Conservation (phyloP, 768 basidiomycete genomes). For the Podaxis sp. region DNA sequence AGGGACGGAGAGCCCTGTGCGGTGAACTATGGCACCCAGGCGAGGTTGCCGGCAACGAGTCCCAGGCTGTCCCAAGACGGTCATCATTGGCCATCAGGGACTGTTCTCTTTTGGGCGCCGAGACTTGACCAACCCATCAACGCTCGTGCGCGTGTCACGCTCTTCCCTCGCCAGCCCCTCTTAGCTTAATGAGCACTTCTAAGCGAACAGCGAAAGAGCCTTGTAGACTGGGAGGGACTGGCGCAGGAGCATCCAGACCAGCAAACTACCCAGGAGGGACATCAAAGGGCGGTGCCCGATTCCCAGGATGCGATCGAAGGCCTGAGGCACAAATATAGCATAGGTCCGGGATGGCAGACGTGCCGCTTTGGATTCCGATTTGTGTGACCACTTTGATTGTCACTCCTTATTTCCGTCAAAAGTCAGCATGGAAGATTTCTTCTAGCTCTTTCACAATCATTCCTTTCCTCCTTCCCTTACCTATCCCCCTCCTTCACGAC, state of each 20-base stretch:
- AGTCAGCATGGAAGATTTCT: neutral
- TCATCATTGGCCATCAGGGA: neutral
- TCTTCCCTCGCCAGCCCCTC: too few relatives aligned
- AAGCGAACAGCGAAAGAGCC: neutral
- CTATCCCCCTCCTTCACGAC: constrained; percentile 1
- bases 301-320: neutral
- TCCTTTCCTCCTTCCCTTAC: constrained; percentile 7
- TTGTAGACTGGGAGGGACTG: neutral
- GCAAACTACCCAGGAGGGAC: neutral
- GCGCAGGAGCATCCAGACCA: neutral
- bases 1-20: neutral
- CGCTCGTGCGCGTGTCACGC: too few relatives aligned
- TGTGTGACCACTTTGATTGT: constrained; percentile 14
- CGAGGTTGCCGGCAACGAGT: neutral
- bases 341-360: neutral
- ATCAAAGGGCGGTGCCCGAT: neutral
- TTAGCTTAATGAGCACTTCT: too few relatives aligned
- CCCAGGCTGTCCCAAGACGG: neutral
- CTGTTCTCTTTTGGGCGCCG: too few relatives aligned
- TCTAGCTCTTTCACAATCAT: constrained; percentile 1
- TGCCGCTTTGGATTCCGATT: neutral
- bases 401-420: constrained; percentile 11
- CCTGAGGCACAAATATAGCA: neutral
- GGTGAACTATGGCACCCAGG: too few relatives aligned
- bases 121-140: too few relatives aligned